Base-by-base conservation (phyloP, 257 asterid genomes). In the Fraxinus pennsylvanica region DNA sequence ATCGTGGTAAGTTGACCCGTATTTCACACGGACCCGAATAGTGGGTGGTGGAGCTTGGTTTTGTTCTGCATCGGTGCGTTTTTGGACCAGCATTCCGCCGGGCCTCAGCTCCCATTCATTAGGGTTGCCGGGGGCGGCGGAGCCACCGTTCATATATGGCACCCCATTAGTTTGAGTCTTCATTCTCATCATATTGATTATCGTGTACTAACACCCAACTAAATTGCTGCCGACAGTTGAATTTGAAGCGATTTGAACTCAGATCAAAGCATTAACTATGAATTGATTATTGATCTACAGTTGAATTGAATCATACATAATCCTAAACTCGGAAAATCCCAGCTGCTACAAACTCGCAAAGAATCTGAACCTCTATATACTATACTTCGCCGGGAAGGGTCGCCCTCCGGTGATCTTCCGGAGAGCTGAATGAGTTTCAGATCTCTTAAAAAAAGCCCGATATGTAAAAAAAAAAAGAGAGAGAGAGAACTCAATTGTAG, bases 21-120 rank as follows among this genome's bases (percentile, higher is more conserved):
- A 83, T 65, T 87, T 85, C 79, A 87, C 90, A 81, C 89, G 84
- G 13, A 87, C 83, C 65, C 87, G 82, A 50, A 87, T 87, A 2
- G 84, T 77, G 38, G 89, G 90, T 9, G 89, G 80, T 67, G 84
- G 82, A 6, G 69, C 78, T 0, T 66, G 80, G 75, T 57, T 74
- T 22, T 82, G 84, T 38, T 83, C 90, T 72, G 73, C 63, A 74
- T 87, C 87, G 25, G 82, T 67, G 39, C 98, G 92, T 77, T 85
- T 89, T 85, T 94, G 98, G 19, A 94, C 98, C 76, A 94, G 81
- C 80, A 65, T 76, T 76, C 90, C 90, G 30, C 90, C 87, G 1
- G 90, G 90, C 76, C 90, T 81, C 81, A 87, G 72, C 84, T 87
- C 90, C 89, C 90, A 87, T 68, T 82, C 85, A 22, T 81, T 74